Evolutionary conservation across 768 basidiomycete species (phyloP), one percentile per base, ranked within the genome.

Genomic region (Collybia mongolica): DNA sequence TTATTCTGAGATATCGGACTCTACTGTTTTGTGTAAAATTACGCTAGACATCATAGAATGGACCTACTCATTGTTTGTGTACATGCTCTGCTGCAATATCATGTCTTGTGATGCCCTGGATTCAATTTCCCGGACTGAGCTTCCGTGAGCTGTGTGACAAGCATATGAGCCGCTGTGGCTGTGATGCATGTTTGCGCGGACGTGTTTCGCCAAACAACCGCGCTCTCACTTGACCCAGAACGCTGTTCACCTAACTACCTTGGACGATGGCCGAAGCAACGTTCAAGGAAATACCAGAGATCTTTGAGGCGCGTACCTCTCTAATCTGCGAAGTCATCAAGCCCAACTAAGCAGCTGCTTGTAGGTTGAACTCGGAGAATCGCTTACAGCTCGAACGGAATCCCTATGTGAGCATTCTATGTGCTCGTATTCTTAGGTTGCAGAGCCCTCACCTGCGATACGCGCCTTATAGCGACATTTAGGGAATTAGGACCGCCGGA

Each of bases 401-500:
- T 86, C 85, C 48, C 77, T 98, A 52, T 86, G 96, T 96, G 57
- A 61, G 90, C 75, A 24, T 14, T 53, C 52, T 32, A 48, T 32
- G 15, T 54, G 47, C 32, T 44, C 49, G n/a, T 26, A 29, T 8
- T 35, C 23, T 5, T 35, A 12, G 39, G 36, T 41, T 48, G 40
- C 42, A 29, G 15, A 44, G 41, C 26, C 46, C 57, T 42, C 47
- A 42, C 41, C 46, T 17, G 57, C 63, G 35, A 64, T 60, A 45
- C 64, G 63, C 51, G 18, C 37, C 45, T 42, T 51, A 23, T 65
- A 98, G 96, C 93, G 5, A 87, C 93, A 9, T 99, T 98, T 71
- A 82, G 95, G 29, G 96, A 99, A 72, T 85, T 99, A 15, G 97
- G 97, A 11, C 97, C 97, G 0, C 97, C 97, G 5, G 97, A 99